These are phyloP conservation scores for Fusarium sp. DNA, from an alignment of 2,329 filamentous ascomycete species.

Conservation along the genomic window DNA sequence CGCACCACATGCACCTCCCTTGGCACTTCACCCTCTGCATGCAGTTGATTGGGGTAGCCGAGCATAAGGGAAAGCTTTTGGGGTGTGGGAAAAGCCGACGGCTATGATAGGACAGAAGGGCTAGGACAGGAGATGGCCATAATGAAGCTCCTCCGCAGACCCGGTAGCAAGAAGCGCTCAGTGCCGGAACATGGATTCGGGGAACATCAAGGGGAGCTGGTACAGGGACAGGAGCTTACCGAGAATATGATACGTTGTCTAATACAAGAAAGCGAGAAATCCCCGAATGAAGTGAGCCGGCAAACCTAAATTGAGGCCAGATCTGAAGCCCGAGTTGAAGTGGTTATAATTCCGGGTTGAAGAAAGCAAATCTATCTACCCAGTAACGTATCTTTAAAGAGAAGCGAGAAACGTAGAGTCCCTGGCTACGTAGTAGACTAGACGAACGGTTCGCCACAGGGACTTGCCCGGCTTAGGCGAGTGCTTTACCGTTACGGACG, in stretches of 20 bases:
- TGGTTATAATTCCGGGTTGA: conserved; percentile 19
- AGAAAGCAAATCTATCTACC: conserved; percentile 34
- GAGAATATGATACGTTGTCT: conserved; percentile 26
- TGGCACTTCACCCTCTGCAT: background rate
- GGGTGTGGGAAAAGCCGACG: conserved; percentile 28
- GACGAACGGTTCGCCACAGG: conserved; percentile 29
- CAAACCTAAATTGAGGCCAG: conserved; percentile 28
- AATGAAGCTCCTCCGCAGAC: conserved; percentile 43
- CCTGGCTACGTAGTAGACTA: conserved; percentile 17
- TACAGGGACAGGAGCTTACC: conserved; percentile 44
- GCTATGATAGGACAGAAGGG: conserved; percentile 34
- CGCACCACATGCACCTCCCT: conserved; percentile 38
- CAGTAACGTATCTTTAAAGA: conserved; percentile 35
- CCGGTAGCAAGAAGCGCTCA: conserved; percentile 36
- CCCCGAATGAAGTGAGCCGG: conserved; percentile 34
- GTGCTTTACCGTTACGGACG: conserved; percentile 39
- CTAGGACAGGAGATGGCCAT: conserved; percentile 14
- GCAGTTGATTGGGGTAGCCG: conserved; percentile 19
- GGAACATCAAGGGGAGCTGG: conserved; percentile 30
- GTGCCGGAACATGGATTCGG: conserved; percentile 43
- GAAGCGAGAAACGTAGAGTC: conserved; percentile 19
- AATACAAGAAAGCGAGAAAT: conserved; percentile 43
- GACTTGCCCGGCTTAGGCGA: conserved; percentile 31
- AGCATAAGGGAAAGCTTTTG: conserved; percentile 11
- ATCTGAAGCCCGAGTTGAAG: conserved; percentile 18